Percentiles rank a stretch among this genome's conserved stretches.
Conservation (phyloP, 257 asterid species). For the Ocimum tenuiflorum region DNA sequence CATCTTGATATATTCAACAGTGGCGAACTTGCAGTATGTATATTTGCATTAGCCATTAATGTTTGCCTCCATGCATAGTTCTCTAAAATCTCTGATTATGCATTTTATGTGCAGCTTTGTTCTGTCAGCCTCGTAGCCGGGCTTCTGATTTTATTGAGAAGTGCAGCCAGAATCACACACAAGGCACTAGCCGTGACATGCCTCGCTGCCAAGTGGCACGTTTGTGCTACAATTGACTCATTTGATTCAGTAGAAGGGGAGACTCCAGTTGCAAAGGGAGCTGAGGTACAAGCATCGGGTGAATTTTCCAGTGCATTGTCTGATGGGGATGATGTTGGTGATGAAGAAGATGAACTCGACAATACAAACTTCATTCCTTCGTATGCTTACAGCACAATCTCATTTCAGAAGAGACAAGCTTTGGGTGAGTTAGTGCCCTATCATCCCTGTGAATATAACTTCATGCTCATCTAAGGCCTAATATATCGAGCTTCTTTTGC, state of each 20-base stretch:
- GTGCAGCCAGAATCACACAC: slow-evolving; percentile 88
- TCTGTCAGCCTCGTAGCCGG: slow-evolving; percentile 92
- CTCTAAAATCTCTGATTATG: neutral
- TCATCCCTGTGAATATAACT: neutral
- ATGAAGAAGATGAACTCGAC: slow-evolving; percentile 91
- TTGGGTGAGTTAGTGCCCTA: slow-evolving; percentile 39
- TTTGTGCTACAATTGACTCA: slow-evolving; percentile 73
- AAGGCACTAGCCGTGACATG: slow-evolving; percentile 79
- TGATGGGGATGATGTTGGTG: slow-evolving; percentile 72
- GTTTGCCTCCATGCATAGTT: neutral
- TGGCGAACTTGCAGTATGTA: slow-evolving; percentile 84
- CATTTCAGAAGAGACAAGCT: slow-evolving; percentile 95
- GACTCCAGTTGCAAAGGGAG: slow-evolving; percentile 36
- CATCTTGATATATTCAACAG: slow-evolving; percentile 46
- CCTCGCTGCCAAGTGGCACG: slow-evolving; percentile 98
- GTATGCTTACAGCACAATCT: slow-evolving; percentile 64
- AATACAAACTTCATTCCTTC: slow-evolving; percentile 56
- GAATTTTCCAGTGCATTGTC: slow-evolving; percentile 30
- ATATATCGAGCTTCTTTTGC: neutral
- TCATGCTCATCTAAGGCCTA: neutral
- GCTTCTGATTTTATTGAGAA: slow-evolving; percentile 62
- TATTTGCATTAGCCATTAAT: neutral
- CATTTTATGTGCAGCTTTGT: slow-evolving; percentile 51
- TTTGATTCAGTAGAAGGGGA: slow-evolving; percentile 54
- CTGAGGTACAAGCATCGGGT: slow-evolving; percentile 19